phyloP scores from a whole-genome alignment of 2,329 filamentous ascomycete species.

The Trichoderma lentiforme region DNA sequence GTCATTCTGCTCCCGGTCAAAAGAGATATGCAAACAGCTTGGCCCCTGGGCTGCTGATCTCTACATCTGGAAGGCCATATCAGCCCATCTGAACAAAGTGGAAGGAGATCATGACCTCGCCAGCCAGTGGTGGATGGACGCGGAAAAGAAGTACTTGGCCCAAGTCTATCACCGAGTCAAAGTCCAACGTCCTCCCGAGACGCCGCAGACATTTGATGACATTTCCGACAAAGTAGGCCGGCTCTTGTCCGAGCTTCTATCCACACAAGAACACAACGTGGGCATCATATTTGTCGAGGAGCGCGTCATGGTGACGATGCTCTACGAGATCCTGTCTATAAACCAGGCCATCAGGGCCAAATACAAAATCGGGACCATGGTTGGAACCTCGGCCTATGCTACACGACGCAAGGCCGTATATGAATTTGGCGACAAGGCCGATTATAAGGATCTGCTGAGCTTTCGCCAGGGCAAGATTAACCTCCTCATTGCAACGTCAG shows the following conservation, averaged over 20 bases:
- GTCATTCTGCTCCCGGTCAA: slow-evolving; percentile 48
- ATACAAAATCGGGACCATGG: slow-evolving; percentile 52
- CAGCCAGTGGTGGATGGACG: slow-evolving; percentile 42
- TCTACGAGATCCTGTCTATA: slow-evolving; percentile 54
- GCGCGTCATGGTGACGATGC: slow-evolving; percentile 56
- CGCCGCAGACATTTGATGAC: slow-evolving; percentile 22
- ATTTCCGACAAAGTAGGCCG: slow-evolving; percentile 57
- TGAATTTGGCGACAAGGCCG: slow-evolving; percentile 33
- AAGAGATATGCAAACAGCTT: slow-evolving; percentile 53
- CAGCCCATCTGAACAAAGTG: slow-evolving; percentile 29
- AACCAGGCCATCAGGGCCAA: slow-evolving; percentile 46
- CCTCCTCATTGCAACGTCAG: slow-evolving; percentile 60
- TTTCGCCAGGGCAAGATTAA: slow-evolving; percentile 56
- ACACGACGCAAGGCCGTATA: slow-evolving; percentile 40
- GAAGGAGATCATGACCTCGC: slow-evolving; percentile 26
- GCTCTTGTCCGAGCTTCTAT: slow-evolving; percentile 52
- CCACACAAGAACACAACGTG: slow-evolving; percentile 40
- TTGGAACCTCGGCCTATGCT: slow-evolving; percentile 47
- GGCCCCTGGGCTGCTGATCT: slow-evolving; percentile 67
- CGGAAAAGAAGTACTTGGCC: slow-evolving; percentile 56
- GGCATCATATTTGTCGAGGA: slow-evolving; percentile 69
- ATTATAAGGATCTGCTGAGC: slow-evolving; percentile 36
- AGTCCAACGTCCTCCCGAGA: slow-evolving; percentile 6
- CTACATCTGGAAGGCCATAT: slow-evolving; percentile 55
- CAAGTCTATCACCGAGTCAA: slow-evolving; percentile 41